Conservation (phyloP, 305 asterid genomes). For the Fraxinus albicans region DNA sequence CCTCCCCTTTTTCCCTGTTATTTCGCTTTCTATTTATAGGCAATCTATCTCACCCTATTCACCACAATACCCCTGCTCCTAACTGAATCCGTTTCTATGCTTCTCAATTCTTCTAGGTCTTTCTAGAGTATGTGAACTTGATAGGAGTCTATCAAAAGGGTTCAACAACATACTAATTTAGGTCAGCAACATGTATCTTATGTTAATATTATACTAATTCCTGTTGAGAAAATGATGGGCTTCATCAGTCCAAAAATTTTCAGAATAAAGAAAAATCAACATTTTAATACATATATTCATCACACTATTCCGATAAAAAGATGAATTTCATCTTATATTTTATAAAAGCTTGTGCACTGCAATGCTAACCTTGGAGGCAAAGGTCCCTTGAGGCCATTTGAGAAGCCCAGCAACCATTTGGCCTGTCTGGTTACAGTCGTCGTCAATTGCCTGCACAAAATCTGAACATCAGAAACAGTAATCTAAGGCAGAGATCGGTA, state of each 20-base stretch:
- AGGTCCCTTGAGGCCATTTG: conserved; percentile 91
- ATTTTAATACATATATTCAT: background rate
- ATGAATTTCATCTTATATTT: background rate
- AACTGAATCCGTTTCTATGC: too few species aligned
- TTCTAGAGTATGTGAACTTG: too few species aligned
- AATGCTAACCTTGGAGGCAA: conserved; percentile 80
- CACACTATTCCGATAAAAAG: background rate
- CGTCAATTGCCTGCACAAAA: conserved; percentile 73
- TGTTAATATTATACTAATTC: background rate
- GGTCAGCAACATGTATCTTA: background rate
- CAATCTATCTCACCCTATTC: too few species aligned
- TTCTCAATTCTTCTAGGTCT: too few species aligned
- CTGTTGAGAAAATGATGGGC: background rate
- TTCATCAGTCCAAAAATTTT: background rate
- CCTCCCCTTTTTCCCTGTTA: too few species aligned
- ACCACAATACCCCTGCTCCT: too few species aligned
- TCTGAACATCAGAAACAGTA: conserved; percentile 26
- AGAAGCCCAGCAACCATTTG: conserved; percentile 96
- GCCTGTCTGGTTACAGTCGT: conserved; percentile 89
- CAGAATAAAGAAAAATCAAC: background rate
- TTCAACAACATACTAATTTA: background rate
- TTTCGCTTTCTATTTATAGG: too few species aligned
- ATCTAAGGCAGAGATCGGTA: conserved; percentile 5
- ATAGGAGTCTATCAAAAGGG: background rate
- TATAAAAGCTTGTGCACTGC: background rate